A percentile compares a stretch with the other conserved stretches of the same genome.
phyloP scores from a whole-genome alignment of 495 filamentous ascomycete species.

The Bacidia gigantensis region DNA sequence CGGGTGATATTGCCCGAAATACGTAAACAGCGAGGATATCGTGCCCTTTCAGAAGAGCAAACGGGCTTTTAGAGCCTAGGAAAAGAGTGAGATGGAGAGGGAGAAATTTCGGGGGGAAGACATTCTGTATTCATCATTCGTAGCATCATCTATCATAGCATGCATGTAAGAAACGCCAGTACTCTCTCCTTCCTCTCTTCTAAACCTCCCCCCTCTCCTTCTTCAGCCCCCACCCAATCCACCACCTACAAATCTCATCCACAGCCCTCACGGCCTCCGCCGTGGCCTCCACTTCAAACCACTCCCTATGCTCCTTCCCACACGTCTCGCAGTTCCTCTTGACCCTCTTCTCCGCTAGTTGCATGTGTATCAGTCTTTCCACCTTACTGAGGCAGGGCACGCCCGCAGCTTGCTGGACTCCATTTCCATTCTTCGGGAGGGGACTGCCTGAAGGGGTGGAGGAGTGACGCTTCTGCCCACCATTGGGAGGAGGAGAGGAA shows the following conservation, averaged over 20 bases:
- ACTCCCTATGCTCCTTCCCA: slow-evolving; percentile 81
- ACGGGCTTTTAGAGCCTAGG: no score
- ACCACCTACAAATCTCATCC: slow-evolving; percentile 73
- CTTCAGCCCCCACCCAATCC: slow-evolving; percentile 67
- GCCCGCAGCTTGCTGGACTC: slow-evolving; percentile 37
- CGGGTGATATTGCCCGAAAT: no score
- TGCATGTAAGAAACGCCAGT: background rate
- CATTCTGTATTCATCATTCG: no score
- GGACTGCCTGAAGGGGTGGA: no score
- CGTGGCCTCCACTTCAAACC: slow-evolving; percentile 81
- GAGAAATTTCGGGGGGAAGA: no score
- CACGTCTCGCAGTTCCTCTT: slow-evolving; percentile 61
- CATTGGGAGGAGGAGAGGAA: slow-evolving; percentile 19
- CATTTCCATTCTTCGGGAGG: slow-evolving; percentile 28
- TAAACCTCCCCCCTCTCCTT: slow-evolving; percentile 6
- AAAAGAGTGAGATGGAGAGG: no score
- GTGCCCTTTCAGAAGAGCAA: no score
- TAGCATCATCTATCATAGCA: background rate
- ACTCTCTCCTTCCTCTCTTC: background rate
- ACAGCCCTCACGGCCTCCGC: slow-evolving; percentile 56
- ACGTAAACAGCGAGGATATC: no score
- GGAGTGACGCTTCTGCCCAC: no score
- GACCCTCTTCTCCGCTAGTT: slow-evolving; percentile 57
- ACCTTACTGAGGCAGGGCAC: slow-evolving; percentile 80
- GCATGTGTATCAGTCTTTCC: slow-evolving; percentile 80